Evolutionary conservation across 768 basidiomycete species (phyloP), one percentile per base, ranked within the genome.

Genomic region (Pisolithus orientalis): DNA sequence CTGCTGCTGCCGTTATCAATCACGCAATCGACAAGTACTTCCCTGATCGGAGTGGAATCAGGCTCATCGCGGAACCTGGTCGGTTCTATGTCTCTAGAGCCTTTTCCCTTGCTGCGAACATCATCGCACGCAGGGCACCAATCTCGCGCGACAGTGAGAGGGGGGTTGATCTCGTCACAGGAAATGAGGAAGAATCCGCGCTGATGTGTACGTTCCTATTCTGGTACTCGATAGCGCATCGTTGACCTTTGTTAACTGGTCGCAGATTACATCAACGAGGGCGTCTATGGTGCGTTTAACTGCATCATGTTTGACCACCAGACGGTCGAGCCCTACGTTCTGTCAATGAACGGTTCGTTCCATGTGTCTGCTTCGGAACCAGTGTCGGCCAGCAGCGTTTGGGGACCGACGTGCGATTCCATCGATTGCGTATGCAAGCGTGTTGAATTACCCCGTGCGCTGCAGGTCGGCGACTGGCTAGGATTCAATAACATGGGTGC

Each of bases 181-280:
- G 54, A 43, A 69, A 62, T 49, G 52, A 63, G 38, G 75, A 72
- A 24, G 62, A 62, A 25, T 76, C 84, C 3, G 75, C 72, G 55
- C 85, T 93, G 59, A 99, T 97, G 95, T 96, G 94, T 96, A 71
- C 69, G 94, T 80, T 16, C 50, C 34, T 62, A 58, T 55, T 63
- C 63, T 60, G 51, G 40, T 50, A 31, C 24, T 62, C 47, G 50
- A 50, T 51, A 50, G 39, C 57, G 29, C 38, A 29, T 42, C 13
- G 38, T 32, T 46, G 45, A 47, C 40, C 31, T 46, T 16, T 40
- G 4, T 34, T 34, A 14, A 34, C 34, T 14, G 34, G 10, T 32
- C n/a, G 32, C 68, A 96, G 94, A 97, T 75, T 98, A 98, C 76
- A 93, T 98, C 80, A 98, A 97, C 73, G 95, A 98, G 68, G 96